Base-by-base conservation (phyloP, 352 stramenopile species). In the Thalassiosira hispida region DNA sequence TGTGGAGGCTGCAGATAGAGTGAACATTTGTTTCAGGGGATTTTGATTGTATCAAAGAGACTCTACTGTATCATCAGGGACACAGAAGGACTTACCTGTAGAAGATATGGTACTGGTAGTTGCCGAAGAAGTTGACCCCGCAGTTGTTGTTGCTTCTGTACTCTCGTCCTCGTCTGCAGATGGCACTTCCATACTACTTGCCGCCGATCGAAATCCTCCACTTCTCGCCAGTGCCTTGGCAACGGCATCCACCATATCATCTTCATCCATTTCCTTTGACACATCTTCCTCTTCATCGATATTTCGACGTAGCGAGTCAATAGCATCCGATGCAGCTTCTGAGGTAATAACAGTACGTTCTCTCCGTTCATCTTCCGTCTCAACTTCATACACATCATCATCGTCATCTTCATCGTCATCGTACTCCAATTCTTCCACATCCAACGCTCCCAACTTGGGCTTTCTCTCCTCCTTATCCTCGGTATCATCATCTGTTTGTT, bases 221-320 rank as follows among this genome's bases (percentile, higher is more conserved):
- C 85, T 87, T 62, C 88, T 76, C 29, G 40, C 66, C 23, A 91
- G 49, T 31, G 83, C 76, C 31, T 78, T 69, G 3, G 68, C 77
- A 5, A 91, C 87, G 0, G 80, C 29, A 73, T 90, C 76, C 46
- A 91, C 38, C 38, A 91, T 70, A 20, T 90, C 84, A 46, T 93
- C 83, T 79, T 93, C 87, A 12, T 66, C 53, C 71, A 89, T 70
- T 64, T 82, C 65, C 57, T 72, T 60, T 9, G 47, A 31, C 8
- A 75, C 66, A 49, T 76, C 46, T 18, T 62, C 33, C 0, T 64
- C 61, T 12, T 52, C 23, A 23, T 63, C 42, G 44, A 83, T 31
- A 52, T 83, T 83, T 20, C 66, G 66, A 56, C 74, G 74, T 20
- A 83, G 12, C 59, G 70, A 52, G 23, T 65, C 46, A 46, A 83